These are phyloP conservation scores for Plasmodium vivax DNA, from an alignment of 169 alveolate genomes.

Conservation along the genomic window DNA sequence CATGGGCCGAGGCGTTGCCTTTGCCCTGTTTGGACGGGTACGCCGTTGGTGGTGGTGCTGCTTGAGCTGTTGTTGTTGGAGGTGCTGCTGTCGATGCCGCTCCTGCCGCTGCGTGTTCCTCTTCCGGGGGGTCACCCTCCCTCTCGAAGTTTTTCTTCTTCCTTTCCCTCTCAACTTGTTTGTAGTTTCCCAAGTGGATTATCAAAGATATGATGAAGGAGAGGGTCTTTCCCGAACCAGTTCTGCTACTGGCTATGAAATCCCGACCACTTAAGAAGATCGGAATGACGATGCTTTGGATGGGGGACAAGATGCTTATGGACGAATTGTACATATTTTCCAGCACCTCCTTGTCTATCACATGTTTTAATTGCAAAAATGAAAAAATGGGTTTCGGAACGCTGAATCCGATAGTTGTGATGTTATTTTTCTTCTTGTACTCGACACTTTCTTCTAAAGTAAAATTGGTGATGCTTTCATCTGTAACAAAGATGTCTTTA, in stretches of 20 bases:
- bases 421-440: conserved; percentile 66
- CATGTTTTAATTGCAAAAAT: conserved; percentile 57
- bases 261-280: conserved; percentile 91
- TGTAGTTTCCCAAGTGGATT: conserved; percentile 90
- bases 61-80: neutral
- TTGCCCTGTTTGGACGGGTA: neutral
- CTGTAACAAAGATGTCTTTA: conserved; percentile 55
- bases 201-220: conserved; percentile 93
- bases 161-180: conserved; percentile 58
- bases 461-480: conserved; percentile 21
- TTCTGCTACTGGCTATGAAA: conserved; percentile 94
- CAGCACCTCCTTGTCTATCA: conserved; percentile 34
- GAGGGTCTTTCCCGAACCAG: conserved; percentile 97
- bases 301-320: conserved; percentile 35
- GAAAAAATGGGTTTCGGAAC: conserved; percentile 68
- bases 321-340: conserved; percentile 49
- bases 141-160: conserved; percentile 41
- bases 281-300: conserved; percentile 79
- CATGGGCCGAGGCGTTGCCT: conserved; percentile 17
- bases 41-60: neutral
- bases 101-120: neutral
- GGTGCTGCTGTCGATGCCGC: neutral
- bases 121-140: neutral
- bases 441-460: conserved; percentile 71
- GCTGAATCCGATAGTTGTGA: conserved; percentile 55